These are phyloP conservation scores for Mycena sp. DNA, from an alignment of 1,284 basidiomycete genomes.

Conservation along the genomic window DNA sequence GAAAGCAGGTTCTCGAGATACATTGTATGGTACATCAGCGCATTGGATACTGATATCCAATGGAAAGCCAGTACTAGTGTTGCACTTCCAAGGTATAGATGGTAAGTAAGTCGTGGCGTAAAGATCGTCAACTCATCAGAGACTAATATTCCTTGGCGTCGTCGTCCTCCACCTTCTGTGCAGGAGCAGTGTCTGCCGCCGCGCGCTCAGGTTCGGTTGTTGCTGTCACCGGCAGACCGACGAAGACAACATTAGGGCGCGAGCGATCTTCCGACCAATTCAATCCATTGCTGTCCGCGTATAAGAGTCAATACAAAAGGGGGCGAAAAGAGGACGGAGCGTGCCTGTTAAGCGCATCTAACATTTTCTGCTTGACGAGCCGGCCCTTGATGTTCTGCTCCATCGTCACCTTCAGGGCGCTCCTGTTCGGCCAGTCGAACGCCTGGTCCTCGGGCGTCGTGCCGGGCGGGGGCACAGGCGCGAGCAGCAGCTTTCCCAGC, in stretches of 20 bases:
- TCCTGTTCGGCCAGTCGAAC: constrained; percentile 27
- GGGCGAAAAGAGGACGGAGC: background rate
- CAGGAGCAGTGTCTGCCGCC: background rate
- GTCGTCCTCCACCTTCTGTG: constrained; percentile 12
- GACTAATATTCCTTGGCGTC: constrained; percentile 19
- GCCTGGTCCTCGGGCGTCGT: constrained; percentile 23
- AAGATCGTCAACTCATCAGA: too few relatives aligned
- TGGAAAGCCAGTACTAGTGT: too few relatives aligned
- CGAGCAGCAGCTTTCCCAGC: constrained; percentile 23
- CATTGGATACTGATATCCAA: too few relatives aligned
- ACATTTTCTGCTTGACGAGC: constrained; percentile 22
- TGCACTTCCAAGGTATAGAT: too few relatives aligned
- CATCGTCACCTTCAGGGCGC: constrained; percentile 24
- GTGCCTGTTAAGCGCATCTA: constrained; percentile 15
- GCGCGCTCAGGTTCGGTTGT: background rate
- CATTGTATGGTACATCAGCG: constrained; percentile 2
- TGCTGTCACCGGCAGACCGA: constrained; percentile 20
- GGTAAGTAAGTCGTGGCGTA: too few relatives aligned
- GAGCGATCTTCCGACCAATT: constrained; percentile 20
- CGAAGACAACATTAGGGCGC: constrained; percentile 23
- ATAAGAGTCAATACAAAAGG: background rate
- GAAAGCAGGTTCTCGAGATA: constrained; percentile 8
- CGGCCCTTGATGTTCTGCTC: constrained; percentile 29
- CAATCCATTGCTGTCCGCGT: constrained; percentile 15
- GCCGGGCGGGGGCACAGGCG: constrained; percentile 24